Base-by-base conservation (phyloP, 108 stramenopile genomes). In the Stephanodiscus triporus region DNA sequence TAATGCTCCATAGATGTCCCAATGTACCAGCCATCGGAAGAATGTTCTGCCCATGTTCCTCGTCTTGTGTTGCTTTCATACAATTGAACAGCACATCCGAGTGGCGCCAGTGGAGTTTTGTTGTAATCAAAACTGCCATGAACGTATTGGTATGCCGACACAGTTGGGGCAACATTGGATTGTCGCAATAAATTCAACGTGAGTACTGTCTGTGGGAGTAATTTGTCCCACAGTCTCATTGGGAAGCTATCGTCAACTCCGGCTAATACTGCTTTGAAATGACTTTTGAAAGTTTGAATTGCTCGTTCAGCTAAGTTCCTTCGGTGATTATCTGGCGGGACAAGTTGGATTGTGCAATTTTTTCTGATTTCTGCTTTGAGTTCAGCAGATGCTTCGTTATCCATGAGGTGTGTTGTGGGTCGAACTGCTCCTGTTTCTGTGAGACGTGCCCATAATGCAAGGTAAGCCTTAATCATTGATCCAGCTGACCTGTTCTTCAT, bases 251-350 rank as follows among this genome's bases (percentile, higher is more conserved):
- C 26, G 60, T 77, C 59, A 10, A 61, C 62, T n/a, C 68, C 32
- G 59, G 55, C 50, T 22, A 84, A 49, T n/a, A 58, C 54, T 6
- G 83, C 69, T 45, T 78, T 71, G 68, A 84, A 80, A 51, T 84
- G 83, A 36, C 75, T 76, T 38, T 75, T 70, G 53, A 76, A 84
- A 14, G 84, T 84, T 24, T 56, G 79, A 9, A 84, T 84, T 51
- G 84, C 84, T 19, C 76, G 63, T 69, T 85, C 71, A 0, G 84
- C 84, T 14, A 76, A 55, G 64, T 85, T 85, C 23, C 65, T 45
- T 32, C 80, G 40, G 55, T 73, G 72, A 30, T 50, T 13, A 42
- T 79, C 74, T 1, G 75, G 53, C 16, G 72, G 70, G 0, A 49
- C 48, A 2, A 49, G 19, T 49, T 49, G n/a, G 48, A 19, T n/a